Base-by-base conservation (phyloP, 352 stramenopile genomes). In the Peronospora belbahrii region DNA sequence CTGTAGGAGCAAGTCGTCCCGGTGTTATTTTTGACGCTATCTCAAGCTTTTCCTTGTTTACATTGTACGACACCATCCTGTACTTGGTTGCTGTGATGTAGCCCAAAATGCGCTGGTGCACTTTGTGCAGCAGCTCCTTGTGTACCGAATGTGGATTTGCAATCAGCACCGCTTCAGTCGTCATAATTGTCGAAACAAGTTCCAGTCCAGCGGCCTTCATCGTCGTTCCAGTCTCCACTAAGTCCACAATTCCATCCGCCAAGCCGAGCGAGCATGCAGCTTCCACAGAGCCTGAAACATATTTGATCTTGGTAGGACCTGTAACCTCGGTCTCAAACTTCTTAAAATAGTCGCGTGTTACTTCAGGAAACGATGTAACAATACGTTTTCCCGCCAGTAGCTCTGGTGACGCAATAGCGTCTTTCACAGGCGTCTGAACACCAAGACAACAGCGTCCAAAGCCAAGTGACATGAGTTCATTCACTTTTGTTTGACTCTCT, bases 221-320 rank as follows among this genome's bases (percentile, higher is more conserved):
- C 19, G 96, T 99, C 25, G 96, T 99, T 20, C 96, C 96, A 8
- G 95, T 99, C 72, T 99, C 96, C 10, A 98, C 95, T 19, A 99
- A 75, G 80, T 99, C 96, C 20, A 99, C 95, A 49, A 99, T 96
- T 34, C 92, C 96, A 65, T 99, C 96, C 10, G 95, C 96, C 25
- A 99, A 60, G 6, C 96, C 96, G n/a, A 98, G 77, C 8, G 91
- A 91, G 54, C 95, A 98, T 6, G 95, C 94, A 0, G 95, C 95
- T 60, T 99, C 96, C 18, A 99, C 96, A 11, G 90, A 98, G n/a
- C 96, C 96, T 0, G 90, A 98, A 22, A 99, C 93, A 71, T 97
- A 98, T 60, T 93, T 96, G 59, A 99, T 96, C 52, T 88, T 88
- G 38, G 85, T 85, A 24, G 59, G 71, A 9, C 63, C 64, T 22